A percentile compares a stretch with the other conserved stretches of the same genome.
Evolutionary conservation across 129 eudicot genomes (phyloP).

Genomic region (Oenanthe sinensis): DNA sequence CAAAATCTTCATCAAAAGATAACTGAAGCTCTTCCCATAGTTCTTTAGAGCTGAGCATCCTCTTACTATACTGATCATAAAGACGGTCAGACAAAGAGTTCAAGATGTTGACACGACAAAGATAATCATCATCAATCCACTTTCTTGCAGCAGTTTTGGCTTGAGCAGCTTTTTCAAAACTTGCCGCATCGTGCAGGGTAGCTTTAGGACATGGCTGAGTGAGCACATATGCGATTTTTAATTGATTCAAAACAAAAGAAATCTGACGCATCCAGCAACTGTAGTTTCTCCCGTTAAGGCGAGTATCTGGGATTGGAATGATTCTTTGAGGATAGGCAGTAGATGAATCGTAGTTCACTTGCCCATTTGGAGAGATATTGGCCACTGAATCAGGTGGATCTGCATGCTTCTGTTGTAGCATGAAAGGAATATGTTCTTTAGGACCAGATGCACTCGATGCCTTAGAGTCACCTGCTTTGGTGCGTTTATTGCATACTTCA

Average conservation of each 20-base stretch:
- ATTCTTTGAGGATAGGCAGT: conserved; percentile 24
- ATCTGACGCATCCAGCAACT: conserved; percentile 65
- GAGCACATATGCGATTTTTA: conserved; percentile 41
- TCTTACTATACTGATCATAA: conserved; percentile 44
- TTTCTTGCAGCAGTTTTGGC: conserved; percentile 25
- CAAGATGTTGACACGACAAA: conserved; percentile 65
- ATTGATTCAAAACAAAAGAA: conserved; percentile 49
- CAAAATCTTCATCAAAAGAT: conserved; percentile 45
- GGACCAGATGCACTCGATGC: conserved; percentile 16
- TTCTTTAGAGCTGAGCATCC: conserved; percentile 38
- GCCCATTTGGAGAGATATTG: conserved; percentile 7
- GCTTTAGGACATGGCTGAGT: conserved; percentile 43
- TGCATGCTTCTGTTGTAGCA: conserved; percentile 16
- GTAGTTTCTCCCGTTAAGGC: conserved; percentile 67
- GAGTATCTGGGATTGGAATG: conserved; percentile 42
- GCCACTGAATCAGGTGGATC: conserved; percentile 11
- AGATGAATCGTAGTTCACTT: neutral
- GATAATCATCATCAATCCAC: conserved; percentile 64
- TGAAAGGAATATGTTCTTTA: conserved; percentile 8
- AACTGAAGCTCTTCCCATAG: conserved; percentile 65
- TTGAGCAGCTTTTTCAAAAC: conserved; percentile 24
- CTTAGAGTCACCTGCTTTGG: conserved; percentile 23
- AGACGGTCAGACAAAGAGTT: conserved; percentile 60
- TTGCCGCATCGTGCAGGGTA: conserved; percentile 21
- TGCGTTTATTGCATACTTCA: conserved; percentile 11